Percentiles rank a stretch among this genome's conserved stretches.
These are phyloP conservation scores for Afroboletus lepidellus DNA, from an alignment of 1,284 basidiomycete species.

Conservation along the genomic window DNA sequence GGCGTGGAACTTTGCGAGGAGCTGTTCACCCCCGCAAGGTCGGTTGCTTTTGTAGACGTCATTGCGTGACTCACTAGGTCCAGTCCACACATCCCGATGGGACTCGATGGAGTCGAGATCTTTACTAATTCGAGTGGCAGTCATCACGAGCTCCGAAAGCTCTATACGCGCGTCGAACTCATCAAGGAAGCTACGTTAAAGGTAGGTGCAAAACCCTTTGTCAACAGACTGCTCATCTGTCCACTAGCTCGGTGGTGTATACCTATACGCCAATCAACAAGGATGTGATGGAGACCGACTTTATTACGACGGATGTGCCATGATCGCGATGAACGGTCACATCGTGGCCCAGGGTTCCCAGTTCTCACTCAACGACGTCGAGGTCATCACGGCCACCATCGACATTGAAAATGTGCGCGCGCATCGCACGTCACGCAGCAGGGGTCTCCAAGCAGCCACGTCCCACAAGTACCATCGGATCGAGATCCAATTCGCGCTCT, in stretches of 20 bases:
- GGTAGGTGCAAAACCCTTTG: slow-evolving; percentile 40
- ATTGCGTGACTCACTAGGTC: slow-evolving; percentile 2
- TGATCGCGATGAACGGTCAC: slow-evolving; percentile 93
- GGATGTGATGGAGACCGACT: slow-evolving; percentile 97
- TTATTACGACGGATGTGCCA: slow-evolving; percentile 96
- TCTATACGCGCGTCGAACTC: slow-evolving; percentile 87
- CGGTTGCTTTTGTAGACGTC: slow-evolving; percentile 12
- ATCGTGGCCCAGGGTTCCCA: slow-evolving; percentile 95
- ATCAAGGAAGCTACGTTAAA: slow-evolving; percentile 97
- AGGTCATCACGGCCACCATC: slow-evolving; percentile 93
- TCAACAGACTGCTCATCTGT: background rate
- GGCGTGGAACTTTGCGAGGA: slow-evolving; percentile 98
- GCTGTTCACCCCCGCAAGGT: slow-evolving; percentile 95
- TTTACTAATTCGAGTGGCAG: slow-evolving; percentile 98
- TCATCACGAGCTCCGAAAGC: slow-evolving; percentile 95
- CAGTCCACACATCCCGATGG: slow-evolving; percentile 93
- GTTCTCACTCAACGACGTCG: slow-evolving; percentile 94
- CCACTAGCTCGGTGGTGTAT: slow-evolving; percentile 86
- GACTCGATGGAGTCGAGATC: slow-evolving; percentile 96
- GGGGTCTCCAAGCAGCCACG: slow-evolving; percentile 87
- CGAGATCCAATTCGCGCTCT: slow-evolving; percentile 76
- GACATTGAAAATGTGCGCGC: slow-evolving; percentile 94
- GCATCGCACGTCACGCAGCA: slow-evolving; percentile 77
- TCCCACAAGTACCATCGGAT: slow-evolving; percentile 76
- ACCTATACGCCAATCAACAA: slow-evolving; percentile 98